Percentiles rank a stretch among this genome's conserved stretches.
Evolutionary conservation across 345 rosid genomes (phyloP).

Genomic region (Clarkia xantiana): DNA sequence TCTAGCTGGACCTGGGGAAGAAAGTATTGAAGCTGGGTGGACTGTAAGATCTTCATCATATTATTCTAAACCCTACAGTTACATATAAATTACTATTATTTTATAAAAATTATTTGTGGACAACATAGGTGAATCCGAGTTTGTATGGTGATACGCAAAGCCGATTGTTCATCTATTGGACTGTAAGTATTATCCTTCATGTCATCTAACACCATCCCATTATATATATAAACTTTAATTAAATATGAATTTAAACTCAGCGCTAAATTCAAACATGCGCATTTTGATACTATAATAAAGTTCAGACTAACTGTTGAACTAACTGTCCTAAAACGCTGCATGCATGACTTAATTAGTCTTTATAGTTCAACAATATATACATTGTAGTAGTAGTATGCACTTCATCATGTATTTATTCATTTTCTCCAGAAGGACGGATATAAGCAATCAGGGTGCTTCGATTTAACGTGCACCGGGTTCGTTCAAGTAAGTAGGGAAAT

Average conservation of each 20-base stretch:
- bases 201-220: too few relatives aligned
- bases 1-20: slow-evolving; percentile 12
- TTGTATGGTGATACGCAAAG: slow-evolving; percentile 8
- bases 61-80: neutral
- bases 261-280: too few relatives aligned
- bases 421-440: slow-evolving; percentile 17
- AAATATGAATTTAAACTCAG: neutral
- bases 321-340: too few relatives aligned
- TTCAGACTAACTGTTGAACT: too few relatives aligned
- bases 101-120: too few relatives aligned
- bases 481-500: slow-evolving; percentile 19
- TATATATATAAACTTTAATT: neutral
- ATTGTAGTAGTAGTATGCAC: too few relatives aligned
- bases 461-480: slow-evolving; percentile 31
- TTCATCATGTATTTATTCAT: too few relatives aligned
- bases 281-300: too few relatives aligned
- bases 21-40: slow-evolving; percentile 45
- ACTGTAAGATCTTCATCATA: slow-evolving; percentile 16
- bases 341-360: too few relatives aligned
- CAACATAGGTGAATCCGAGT: slow-evolving; percentile 12
- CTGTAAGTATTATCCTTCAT: too few relatives aligned
- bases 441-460: slow-evolving; percentile 23
- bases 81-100: too few relatives aligned
- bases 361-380: too few relatives aligned
- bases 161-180: slow-evolving; percentile 11